Base-by-base conservation (phyloP, 441 rosid genomes). In the Populus hybrid region DNA sequence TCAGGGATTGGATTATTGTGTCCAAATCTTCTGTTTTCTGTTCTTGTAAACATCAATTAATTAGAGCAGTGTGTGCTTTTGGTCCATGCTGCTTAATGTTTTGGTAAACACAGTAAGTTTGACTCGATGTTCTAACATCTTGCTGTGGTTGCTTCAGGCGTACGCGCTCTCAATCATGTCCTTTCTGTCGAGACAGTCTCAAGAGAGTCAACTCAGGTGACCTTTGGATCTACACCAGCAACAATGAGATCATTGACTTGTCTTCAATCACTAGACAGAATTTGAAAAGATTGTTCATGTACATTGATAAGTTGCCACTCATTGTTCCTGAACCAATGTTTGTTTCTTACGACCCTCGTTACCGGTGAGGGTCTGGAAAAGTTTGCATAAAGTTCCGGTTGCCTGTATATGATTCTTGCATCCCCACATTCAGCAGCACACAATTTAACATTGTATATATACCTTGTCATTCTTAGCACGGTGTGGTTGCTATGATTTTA, bases 151-250 rank as follows among this genome's bases (percentile, higher is more conserved):
- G 81, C 76, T 69, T 68, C 84, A 94, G 99, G 99, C 88, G 89
- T 66, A 82, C 85, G 9, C 86, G 93, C 72, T 94, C 97, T 0
- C 91, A 89, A 87, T 95, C 99, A 8, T 95, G 98, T 66, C 99
- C 99, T 6, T 95, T 94, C 79, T 95, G 99, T 76, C 89, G 98
- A 3, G 95, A 97, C 34, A 92, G 87, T 84, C 85, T 95, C 26
- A 95, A 92, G 89, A 89, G 99, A 74, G 98, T 94, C 7, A 91
- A 94, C 73, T 94, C 98, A 0, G 97, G 93, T 77, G 99, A 95
- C 72, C 81, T 95, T 23, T 95, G 99, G 99, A 90, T 95, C 78
- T 87, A 89, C 79, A 94, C 94, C 6, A 84, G 92, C 79, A 85
- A 84, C 24, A 90, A 85, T 11, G 99, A 95, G 38, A 90, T 94